Base-by-base conservation (phyloP, 345 rosid species). In the Eucalyptus curtisii region DNA sequence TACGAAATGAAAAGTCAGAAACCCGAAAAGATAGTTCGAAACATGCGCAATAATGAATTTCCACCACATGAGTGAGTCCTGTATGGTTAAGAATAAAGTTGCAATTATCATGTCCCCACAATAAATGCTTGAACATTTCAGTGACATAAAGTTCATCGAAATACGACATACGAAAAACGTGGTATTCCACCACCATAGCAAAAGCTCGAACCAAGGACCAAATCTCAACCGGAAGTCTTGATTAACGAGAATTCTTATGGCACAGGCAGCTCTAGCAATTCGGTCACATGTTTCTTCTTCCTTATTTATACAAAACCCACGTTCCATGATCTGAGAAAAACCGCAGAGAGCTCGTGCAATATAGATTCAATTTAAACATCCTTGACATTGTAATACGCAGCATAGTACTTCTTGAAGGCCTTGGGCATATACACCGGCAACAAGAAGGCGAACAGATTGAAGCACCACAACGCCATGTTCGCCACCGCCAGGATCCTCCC, bases 371-470 rank as follows among this genome's bases (percentile, higher is more conserved):
- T 40, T 76, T 76, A 76, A 20, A 40, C 84, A 20, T 76, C 84
- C 84, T 76, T 76, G 84, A 76, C 40, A 42, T 87, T 87, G 42
- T n/a, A 59, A 68, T 40, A 76, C 47, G 82, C 85, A 22, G 90
- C 86, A 86, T 94, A 97, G 86, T 97, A 96, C 90, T 90, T 93
- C 89, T 92, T 94, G 81, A 98, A 95, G 88, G 97, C 99, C 90
- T 81, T 94, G 5, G 99, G 99, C 85, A 95, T 91, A 87, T 95
- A 96, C 90, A 97, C 94, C 88, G 99, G 99, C 88, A 98, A 90
- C 94, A 98, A 88, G 91, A 98, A 93, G 19, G 97, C 95, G 90
- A 96, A 95, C 53, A 98, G 95, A 94, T 98, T 98, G 92, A 93
- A 97, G 92, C 96, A 90, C 99, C 99, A 95, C 37, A 98, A 82